Conservation (phyloP, 75 land plant genomes). For the Pinus taeda region DNA sequence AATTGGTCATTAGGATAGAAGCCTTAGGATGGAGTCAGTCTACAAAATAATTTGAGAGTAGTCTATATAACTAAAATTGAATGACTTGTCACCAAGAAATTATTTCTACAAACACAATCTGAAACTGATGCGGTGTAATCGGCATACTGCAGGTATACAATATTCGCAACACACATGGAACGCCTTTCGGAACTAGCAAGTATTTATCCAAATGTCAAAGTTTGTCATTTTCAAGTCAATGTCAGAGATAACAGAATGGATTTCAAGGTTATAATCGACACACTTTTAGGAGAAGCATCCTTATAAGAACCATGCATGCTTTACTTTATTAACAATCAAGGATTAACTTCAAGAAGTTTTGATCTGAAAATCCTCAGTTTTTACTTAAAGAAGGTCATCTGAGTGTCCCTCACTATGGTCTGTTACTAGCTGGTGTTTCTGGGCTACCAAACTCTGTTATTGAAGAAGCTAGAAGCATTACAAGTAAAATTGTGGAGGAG, state of each 20-base stretch:
- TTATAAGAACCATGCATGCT: background rate
- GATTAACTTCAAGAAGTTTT: background rate
- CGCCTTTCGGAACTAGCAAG: slow-evolving; percentile 68
- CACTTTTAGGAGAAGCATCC: background rate
- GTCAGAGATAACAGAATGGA: slow-evolving; percentile 67
- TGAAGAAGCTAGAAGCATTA: slow-evolving; percentile 59
- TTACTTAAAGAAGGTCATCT: slow-evolving; percentile 72
- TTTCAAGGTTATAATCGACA: slow-evolving; percentile 64
- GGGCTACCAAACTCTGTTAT: slow-evolving; percentile 83
- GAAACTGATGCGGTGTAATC: background rate
- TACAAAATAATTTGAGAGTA: too few relatives aligned
- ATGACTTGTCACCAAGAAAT: too few relatives aligned
- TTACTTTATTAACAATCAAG: background rate
- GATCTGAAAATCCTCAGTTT: slow-evolving; percentile 50
- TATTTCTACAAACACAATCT: too few relatives aligned
- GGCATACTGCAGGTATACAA: slow-evolving; percentile 60
- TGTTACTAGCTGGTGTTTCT: slow-evolving; percentile 82
- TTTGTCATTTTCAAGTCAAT: slow-evolving; percentile 78
- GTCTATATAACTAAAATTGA: too few relatives aligned
- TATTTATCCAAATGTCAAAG: slow-evolving; percentile 89
- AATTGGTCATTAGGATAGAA: too few relatives aligned
- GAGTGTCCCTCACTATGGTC: slow-evolving; percentile 83
- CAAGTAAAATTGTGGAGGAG: slow-evolving; percentile 55
- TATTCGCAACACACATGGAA: slow-evolving; percentile 97
- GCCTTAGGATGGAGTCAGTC: too few relatives aligned